Conservation (phyloP, 2,329 filamentous ascomycete genomes). For the Cytospora piceicola region DNA sequence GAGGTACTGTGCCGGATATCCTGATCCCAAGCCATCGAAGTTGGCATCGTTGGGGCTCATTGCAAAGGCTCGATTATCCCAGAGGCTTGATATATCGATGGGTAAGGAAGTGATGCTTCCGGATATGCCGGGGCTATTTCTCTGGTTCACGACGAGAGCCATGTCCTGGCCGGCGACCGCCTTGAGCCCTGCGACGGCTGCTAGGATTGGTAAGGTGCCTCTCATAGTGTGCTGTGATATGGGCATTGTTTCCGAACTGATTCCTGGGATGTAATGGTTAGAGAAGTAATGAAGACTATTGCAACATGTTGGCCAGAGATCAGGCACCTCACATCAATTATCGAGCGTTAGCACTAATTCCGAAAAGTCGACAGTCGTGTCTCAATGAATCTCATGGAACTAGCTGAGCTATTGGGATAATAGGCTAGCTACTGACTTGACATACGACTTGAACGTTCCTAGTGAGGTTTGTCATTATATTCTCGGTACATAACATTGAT, state of each 20-base stretch:
- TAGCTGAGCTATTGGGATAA: not conserved
- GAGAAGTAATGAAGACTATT: not conserved
- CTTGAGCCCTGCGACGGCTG: slow-evolving; percentile 1
- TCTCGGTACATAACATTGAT: not conserved
- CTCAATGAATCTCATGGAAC: not conserved
- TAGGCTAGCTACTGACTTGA: not conserved
- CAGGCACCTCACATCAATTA: not conserved
- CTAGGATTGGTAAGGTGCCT: not conserved
- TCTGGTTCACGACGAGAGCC: slow-evolving; percentile 26
- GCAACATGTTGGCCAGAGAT: not conserved
- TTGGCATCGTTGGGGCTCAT: slow-evolving; percentile 30
- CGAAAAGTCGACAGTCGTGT: not conserved
- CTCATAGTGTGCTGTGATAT: slow-evolving; percentile 1
- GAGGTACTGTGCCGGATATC: slow-evolving; percentile 31
- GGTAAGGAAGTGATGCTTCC: slow-evolving; percentile 23
- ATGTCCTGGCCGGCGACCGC: not conserved
- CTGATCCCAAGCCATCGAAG: slow-evolving; percentile 31
- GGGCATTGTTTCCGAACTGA: not conserved
- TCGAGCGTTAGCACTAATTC: not conserved
- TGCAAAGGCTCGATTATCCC: slow-evolving; percentile 32
- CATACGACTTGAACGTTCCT: not conserved
- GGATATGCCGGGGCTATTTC: slow-evolving; percentile 25
- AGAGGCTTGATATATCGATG: slow-evolving; percentile 27
- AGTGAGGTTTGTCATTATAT: not conserved
- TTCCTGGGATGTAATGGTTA: not conserved